Evolutionary conservation across 352 stramenopile species (phyloP), one percentile per base, ranked within the genome.

Genomic region (Sclerospora graminicola): DNA sequence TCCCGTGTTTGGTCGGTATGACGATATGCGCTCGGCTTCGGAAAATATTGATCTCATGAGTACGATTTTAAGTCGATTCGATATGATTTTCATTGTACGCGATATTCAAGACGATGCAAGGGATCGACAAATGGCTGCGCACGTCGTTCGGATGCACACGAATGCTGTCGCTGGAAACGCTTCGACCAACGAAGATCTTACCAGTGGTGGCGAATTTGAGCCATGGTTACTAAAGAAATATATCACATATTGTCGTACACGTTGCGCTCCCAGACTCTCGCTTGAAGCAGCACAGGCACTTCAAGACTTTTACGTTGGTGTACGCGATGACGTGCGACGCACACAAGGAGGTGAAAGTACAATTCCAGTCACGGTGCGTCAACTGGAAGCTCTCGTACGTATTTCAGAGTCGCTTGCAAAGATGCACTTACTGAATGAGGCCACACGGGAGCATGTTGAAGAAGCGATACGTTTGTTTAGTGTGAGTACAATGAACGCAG

Each of bases 21-120:
- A 99, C 53, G 95, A 99, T 59, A 91, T 98, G 51, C 96, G 96
- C 55, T 97, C 84, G n/a, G 94, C 95, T 1, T 90, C 84, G 0
- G 96, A 99, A 60, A 99, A 99, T 63, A 99, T 99, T 51, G 94
- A 99, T 45, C 80, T 99, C 18, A 97, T 98, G 91, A 97, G 92
- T 27, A 99, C 96, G 6, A 98, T 99, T 66, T 70, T 99, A 9
- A 97, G 84, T 52, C 84, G 96, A 28, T 99, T 99, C 68, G 96
- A 99, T 63, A 85, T 99, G 60, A 99, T 99, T 47, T 99, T 99
- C 66, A 96, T 99, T 46, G 95, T 99, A 5, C 84, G 94, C 9
- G 96, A 99, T 70, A 94, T 99, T 31, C 84, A 97, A 21, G 95
- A 99, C 57, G 95, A 98, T 61, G 78, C 90, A 4, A 73, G 94